Percentiles rank a stretch among this genome's conserved stretches.
These are phyloP conservation scores for Agaricales sp. DNA, from an alignment of 1,284 basidiomycete genomes.

Conservation along the genomic window DNA sequence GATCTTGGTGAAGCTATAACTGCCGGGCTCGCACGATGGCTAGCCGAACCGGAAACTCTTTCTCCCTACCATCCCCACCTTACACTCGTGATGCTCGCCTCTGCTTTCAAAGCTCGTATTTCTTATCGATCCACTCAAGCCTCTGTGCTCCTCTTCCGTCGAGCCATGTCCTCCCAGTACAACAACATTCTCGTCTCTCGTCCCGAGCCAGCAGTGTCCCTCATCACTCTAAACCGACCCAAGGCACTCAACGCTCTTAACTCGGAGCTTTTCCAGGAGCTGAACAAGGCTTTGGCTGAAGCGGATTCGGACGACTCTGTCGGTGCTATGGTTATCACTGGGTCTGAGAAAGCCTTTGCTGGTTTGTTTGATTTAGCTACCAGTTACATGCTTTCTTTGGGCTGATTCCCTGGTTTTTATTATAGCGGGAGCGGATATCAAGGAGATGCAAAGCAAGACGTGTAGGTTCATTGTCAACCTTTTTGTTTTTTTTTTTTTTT, in stretches of 20 bases:
- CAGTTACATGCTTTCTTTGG: background rate
- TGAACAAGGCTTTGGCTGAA: constrained; percentile 67
- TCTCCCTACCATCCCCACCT: no score
- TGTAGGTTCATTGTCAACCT: constrained; percentile 39
- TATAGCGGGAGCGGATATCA: constrained; percentile 81
- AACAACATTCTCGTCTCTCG: constrained; percentile 68
- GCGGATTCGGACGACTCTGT: constrained; percentile 66
- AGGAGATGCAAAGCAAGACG: constrained; percentile 88
- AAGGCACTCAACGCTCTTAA: constrained; percentile 93
- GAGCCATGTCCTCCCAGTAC: constrained; percentile 25
- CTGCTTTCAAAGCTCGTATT: background rate
- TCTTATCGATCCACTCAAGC: background rate
- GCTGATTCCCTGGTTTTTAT: background rate
- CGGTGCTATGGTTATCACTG: constrained; percentile 88
- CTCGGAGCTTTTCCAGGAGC: constrained; percentile 67
- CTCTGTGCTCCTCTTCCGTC: background rate
- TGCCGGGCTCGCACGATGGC: no score
- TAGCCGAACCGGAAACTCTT: no score
- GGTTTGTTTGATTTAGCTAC: constrained; percentile 30
- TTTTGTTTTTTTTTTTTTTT: background rate
- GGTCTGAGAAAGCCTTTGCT: constrained; percentile 90
- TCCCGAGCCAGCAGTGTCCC: constrained; percentile 68
- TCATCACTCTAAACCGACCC: constrained; percentile 92
- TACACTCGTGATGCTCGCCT: background rate
- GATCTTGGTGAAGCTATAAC: no score